Evolutionary conservation across 1,284 basidiomycete genomes (phyloP).

Genomic region (Ceratobasidium sp.): DNA sequence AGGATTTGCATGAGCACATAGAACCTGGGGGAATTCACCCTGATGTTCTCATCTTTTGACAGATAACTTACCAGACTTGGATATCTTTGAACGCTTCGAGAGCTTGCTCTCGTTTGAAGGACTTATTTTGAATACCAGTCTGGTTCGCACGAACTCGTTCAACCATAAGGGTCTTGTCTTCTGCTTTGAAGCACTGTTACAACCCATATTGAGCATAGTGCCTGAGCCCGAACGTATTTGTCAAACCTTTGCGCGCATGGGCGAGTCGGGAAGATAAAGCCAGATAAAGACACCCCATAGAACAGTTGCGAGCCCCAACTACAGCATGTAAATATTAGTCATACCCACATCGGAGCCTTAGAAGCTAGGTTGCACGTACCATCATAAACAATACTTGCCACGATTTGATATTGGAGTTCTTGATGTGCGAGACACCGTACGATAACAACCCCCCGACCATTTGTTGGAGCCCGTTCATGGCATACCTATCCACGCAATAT

Average conservation of each 20-base stretch:
- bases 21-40: neutral
- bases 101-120: slow-evolving; percentile 49
- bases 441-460: slow-evolving; percentile 35
- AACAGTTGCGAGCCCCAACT: slow-evolving; percentile 32
- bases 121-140: slow-evolving; percentile 45
- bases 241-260: slow-evolving; percentile 36
- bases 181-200: slow-evolving; percentile 27
- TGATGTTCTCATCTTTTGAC: neutral
- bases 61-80: slow-evolving; percentile 19
- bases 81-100: slow-evolving; percentile 46
- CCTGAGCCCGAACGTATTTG: neutral
- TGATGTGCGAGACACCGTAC: slow-evolving; percentile 34
- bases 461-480: slow-evolving; percentile 36
- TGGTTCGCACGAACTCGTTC: slow-evolving; percentile 49
- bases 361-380: neutral
- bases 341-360: neutral
- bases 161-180: slow-evolving; percentile 46
- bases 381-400: slow-evolving; percentile 38
- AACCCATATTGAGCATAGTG: neutral
- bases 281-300: slow-evolving; percentile 37
- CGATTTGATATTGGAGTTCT: slow-evolving; percentile 29
- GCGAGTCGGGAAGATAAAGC: slow-evolving; percentile 36
- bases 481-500: slow-evolving; percentile 12
- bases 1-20: slow-evolving; percentile 35
- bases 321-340: neutral